phyloP scores from a whole-genome alignment of 257 asterid species.

The Paraleonurus japonicus region DNA sequence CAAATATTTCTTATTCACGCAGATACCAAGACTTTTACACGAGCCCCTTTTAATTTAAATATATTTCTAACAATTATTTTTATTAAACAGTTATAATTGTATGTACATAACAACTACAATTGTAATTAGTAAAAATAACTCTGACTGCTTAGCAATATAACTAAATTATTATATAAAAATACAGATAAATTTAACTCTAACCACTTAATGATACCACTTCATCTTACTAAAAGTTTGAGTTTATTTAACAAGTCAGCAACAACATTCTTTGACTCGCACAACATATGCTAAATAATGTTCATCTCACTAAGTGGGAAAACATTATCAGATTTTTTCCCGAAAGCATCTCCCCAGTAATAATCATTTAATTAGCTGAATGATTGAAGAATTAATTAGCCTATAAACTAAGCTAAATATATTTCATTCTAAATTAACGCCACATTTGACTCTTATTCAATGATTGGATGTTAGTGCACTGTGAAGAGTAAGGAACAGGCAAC shows the following conservation, averaged over 20 bases:
- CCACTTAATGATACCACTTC: no score
- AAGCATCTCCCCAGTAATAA: background rate
- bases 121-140: no score
- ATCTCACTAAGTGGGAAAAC: background rate
- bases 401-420: background rate
- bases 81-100: no score
- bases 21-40: no score
- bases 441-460: conserved; percentile 23
- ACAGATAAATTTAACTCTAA: no score
- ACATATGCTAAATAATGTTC: background rate
- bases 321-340: background rate
- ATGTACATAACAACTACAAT: no score
- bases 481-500: conserved; percentile 24
- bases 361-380: background rate
- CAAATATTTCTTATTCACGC: no score
- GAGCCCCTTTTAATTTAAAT: no score
- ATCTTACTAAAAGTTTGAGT: no score
- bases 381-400: background rate
- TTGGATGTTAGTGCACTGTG: conserved; percentile 24
- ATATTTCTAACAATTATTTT: no score
- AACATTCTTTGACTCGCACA: background rate
- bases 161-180: no score
- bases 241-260: background rate
- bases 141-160: no score
- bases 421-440: background rate